Evolutionary conservation across 768 basidiomycete species (phyloP).

Genomic region (Agaricus bisporus): DNA sequence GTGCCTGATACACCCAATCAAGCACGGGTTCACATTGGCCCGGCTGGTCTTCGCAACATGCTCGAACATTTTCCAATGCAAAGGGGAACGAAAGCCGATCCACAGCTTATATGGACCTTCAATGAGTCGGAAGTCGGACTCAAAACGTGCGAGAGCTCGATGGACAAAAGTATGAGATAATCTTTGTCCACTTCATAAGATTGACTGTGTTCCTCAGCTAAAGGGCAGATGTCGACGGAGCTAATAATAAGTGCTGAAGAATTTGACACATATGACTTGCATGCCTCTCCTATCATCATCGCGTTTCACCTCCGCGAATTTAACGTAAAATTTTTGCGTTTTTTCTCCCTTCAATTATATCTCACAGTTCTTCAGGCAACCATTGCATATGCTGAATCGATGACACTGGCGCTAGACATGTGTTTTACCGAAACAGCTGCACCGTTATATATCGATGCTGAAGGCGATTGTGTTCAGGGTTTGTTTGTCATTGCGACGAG

Average conservation of each 20-base stretch:
- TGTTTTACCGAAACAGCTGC: slow-evolving; percentile 70
- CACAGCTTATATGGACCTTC: slow-evolving; percentile 81
- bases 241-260: slow-evolving; percentile 72
- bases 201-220: slow-evolving; percentile 28
- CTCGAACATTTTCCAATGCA: slow-evolving; percentile 74
- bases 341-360: not conserved
- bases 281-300: slow-evolving; percentile 56
- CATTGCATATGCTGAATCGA: slow-evolving; percentile 71
- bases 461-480: slow-evolving; percentile 56
- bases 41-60: slow-evolving; percentile 67
- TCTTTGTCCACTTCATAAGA: not conserved
- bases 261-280: slow-evolving; percentile 72
- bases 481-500: slow-evolving; percentile 80
- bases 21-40: slow-evolving; percentile 66
- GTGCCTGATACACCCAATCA: slow-evolving; percentile 51
- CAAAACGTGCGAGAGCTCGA: slow-evolving; percentile 59
- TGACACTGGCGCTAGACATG: slow-evolving; percentile 57
- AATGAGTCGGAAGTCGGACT: slow-evolving; percentile 60
- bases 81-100: slow-evolving; percentile 60
- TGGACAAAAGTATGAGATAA: slow-evolving; percentile 52
- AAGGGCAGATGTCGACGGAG: slow-evolving; percentile 66
- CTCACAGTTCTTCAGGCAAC: slow-evolving; percentile 54
- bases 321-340: slow-evolving; percentile 40
- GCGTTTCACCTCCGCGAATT: slow-evolving; percentile 83
- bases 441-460: slow-evolving; percentile 74